Percentiles rank a stretch among this genome's conserved stretches.
These are phyloP conservation scores for Decorospora gaudefroyi DNA, from an alignment of 2,329 filamentous ascomycete genomes.

Conservation along the genomic window DNA sequence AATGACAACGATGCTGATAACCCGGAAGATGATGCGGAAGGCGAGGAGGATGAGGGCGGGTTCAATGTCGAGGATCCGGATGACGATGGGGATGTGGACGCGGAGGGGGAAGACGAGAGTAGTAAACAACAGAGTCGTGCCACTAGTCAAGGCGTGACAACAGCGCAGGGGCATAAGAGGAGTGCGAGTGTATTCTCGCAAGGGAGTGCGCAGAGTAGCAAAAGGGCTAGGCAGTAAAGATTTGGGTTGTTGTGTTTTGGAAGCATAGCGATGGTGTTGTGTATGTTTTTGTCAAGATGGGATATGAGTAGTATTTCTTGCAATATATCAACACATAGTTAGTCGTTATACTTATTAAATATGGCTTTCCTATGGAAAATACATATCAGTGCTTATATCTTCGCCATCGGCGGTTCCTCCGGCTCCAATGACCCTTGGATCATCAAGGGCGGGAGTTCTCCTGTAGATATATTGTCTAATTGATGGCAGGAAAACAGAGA, in stretches of 20 bases:
- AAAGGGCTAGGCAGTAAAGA: slow-evolving; percentile 40
- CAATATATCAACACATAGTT: too few species aligned
- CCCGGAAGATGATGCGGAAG: slow-evolving; percentile 43
- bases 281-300: neutral
- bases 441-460: too few species aligned
- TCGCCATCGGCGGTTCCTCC: too few species aligned
- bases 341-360: too few species aligned
- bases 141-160: slow-evolving; percentile 25
- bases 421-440: too few species aligned
- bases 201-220: slow-evolving; percentile 40
- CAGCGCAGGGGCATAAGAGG: slow-evolving; percentile 63
- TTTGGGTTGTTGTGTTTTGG: neutral
- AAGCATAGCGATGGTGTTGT: slow-evolving; percentile 29
- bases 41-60: slow-evolving; percentile 17
- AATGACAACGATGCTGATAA: slow-evolving; percentile 21
- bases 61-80: slow-evolving; percentile 39
- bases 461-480: too few species aligned
- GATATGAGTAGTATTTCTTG: too few species aligned
- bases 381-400: too few species aligned
- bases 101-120: slow-evolving; percentile 43
- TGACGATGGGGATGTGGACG: slow-evolving; percentile 32
- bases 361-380: too few species aligned
- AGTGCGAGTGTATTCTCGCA: slow-evolving; percentile 81
- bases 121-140: slow-evolving; percentile 37
- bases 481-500: too few species aligned